Evolutionary conservation across 495 filamentous ascomycete genomes (phyloP).

Genomic region (Daldinia decipiens): DNA sequence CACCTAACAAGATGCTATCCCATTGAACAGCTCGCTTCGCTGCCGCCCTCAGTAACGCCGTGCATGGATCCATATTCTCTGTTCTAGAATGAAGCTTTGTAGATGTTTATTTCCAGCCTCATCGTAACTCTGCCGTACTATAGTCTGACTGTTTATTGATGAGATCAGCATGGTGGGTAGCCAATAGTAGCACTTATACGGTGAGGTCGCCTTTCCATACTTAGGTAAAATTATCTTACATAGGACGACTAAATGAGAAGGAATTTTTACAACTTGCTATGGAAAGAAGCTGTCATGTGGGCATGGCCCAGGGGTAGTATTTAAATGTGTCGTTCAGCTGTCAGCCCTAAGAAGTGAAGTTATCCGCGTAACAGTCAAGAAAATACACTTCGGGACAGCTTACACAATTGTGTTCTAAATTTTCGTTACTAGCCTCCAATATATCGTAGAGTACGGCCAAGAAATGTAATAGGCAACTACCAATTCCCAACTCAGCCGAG

Average conservation of each 20-base stretch:
- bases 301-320: background rate
- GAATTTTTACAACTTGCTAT: background rate
- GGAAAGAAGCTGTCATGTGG: background rate
- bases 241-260: background rate
- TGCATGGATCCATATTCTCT: background rate
- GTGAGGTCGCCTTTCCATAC: background rate
- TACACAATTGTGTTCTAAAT: background rate
- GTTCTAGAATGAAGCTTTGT: conserved; percentile 7
- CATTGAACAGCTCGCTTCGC: background rate
- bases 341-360: background rate
- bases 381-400: background rate
- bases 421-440: background rate
- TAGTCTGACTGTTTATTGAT: conserved; percentile 16
- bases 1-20: background rate
- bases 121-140: background rate
- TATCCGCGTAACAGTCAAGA: background rate
- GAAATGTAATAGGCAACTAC: background rate
- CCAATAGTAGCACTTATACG: background rate
- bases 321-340: background rate
- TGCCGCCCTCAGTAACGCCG: conserved; percentile 2
- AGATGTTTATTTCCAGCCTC: conserved; percentile 4
- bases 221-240: conserved; percentile 6
- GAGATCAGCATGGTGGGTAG: background rate
- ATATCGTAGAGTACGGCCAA: background rate
- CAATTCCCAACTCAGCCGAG: background rate